phyloP scores from a whole-genome alignment of 1,139 yeast genomes.

The Ogataea hybrid region DNA sequence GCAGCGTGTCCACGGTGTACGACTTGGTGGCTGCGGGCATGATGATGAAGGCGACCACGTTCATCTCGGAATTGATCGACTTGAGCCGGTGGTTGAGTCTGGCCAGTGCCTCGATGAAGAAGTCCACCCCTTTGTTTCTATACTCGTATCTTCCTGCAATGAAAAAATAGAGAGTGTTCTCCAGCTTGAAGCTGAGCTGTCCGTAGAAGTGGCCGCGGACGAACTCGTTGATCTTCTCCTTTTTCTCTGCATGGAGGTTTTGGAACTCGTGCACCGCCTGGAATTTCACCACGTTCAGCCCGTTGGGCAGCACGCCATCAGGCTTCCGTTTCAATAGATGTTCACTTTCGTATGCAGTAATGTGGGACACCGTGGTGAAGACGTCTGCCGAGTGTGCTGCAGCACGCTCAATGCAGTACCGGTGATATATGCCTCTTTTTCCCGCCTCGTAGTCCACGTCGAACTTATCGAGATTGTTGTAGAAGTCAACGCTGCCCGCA shows the following conservation, averaged over 20 bases:
- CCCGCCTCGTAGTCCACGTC: constrained; percentile 99
- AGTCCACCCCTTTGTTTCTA: constrained; percentile 95
- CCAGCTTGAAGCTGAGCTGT: constrained; percentile 90
- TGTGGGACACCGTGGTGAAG: constrained; percentile 95
- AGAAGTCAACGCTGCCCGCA: constrained; percentile 95
- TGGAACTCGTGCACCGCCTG: constrained; percentile 98
- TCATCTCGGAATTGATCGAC: constrained; percentile 77
- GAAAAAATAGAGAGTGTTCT: constrained; percentile 90
- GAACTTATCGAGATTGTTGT: constrained; percentile 84
- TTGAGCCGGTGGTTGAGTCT: constrained; percentile 86
- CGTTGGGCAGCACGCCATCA: constrained; percentile 96
- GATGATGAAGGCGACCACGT: constrained; percentile 96
- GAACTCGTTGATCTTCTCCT: constrained; percentile 90
- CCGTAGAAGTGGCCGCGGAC: constrained; percentile 98
- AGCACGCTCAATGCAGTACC: constrained; percentile 95
- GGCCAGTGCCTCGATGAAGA: constrained; percentile 90
- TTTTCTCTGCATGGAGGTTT: constrained; percentile 87
- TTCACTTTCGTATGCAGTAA: constrained; percentile 93
- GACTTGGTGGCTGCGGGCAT: constrained; percentile 97
- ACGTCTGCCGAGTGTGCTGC: constrained; percentile 97
- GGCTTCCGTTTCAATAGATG: constrained; percentile 93
- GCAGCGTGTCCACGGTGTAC: constrained; percentile 91
- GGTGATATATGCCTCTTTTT: constrained; percentile 92
- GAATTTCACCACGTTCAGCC: constrained; percentile 92
- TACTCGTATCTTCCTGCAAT: constrained; percentile 97